Conservation (phyloP, 2,329 filamentous ascomycete species). For the Xylariaceae sp. region DNA sequence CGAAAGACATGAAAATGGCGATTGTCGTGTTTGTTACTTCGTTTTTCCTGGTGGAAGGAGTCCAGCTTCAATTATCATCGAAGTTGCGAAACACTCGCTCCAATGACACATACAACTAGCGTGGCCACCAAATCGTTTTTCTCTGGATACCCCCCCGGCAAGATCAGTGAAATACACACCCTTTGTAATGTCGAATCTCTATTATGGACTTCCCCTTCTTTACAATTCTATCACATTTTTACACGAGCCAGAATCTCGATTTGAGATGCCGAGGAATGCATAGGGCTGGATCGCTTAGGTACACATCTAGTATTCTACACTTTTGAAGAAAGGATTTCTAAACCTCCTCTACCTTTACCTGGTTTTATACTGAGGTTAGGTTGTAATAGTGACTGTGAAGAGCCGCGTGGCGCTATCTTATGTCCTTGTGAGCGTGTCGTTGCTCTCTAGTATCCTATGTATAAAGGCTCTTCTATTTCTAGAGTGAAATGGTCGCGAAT, state of each 20-base stretch:
- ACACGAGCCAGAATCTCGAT: constrained; percentile 4
- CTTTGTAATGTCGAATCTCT: constrained; percentile 35
- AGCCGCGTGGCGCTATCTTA: too few species aligned
- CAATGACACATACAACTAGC: constrained; percentile 8
- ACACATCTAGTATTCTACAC: constrained; percentile 19
- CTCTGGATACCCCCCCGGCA: constrained; percentile 38
- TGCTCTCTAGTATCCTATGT: too few species aligned
- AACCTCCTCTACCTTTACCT: not conserved
- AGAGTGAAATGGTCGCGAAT: too few species aligned
- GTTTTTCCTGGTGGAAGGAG: constrained; percentile 17
- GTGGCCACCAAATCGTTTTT: constrained; percentile 13
- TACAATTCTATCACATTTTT: constrained; percentile 22
- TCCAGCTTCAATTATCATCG: constrained; percentile 8
- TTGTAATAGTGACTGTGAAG: not conserved
- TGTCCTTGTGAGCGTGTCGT: too few species aligned
- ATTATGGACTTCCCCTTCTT: constrained; percentile 9
- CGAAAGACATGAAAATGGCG: constrained; percentile 16
- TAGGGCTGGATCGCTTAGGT: constrained; percentile 16
- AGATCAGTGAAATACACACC: constrained; percentile 24
- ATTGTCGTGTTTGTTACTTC: constrained; percentile 16
- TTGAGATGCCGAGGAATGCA: constrained; percentile 14
- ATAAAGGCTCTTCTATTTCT: too few species aligned
- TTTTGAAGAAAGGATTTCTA: not conserved
- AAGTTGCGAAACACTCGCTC: not conserved
- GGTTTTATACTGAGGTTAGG: not conserved